Evolutionary conservation across 2,329 filamentous ascomycete species (phyloP).

Genomic region (Fusarium euwallaceae): DNA sequence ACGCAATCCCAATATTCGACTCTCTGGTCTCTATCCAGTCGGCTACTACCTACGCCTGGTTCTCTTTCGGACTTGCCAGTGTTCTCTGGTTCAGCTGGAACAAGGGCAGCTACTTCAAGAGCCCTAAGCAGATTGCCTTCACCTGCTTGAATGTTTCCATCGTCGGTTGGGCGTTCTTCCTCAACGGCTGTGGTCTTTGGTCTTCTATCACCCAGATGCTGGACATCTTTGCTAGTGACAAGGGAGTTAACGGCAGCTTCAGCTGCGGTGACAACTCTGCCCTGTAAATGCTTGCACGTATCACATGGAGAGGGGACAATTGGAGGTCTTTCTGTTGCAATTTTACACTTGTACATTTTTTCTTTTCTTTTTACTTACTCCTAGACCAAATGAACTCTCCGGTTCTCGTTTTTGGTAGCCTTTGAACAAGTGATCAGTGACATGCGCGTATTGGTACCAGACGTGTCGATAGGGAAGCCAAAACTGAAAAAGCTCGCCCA

Average conservation of each 20-base stretch:
- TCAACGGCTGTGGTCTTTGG: conserved; percentile 37
- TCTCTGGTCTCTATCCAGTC: conserved; percentile 40
- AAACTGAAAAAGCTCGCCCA: no score
- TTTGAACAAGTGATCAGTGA: neutral
- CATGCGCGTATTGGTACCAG: neutral
- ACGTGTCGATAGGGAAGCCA: no score
- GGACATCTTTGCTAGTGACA: conserved; percentile 20
- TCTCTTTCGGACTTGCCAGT: conserved; percentile 34
- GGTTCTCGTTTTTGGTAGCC: neutral
- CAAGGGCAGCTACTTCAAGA: conserved; percentile 8
- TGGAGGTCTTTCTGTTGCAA: neutral
- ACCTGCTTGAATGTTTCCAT: conserved; percentile 32
- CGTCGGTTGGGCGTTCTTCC: conserved; percentile 29
- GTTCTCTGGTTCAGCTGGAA: conserved; percentile 31
- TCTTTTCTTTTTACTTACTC: no score
- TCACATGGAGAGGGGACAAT: neutral
- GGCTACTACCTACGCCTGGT: conserved; percentile 40
- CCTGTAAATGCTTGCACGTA: neutral
- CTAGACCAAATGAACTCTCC: neutral
- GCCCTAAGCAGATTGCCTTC: conserved; percentile 24
- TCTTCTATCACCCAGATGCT: conserved; percentile 33
- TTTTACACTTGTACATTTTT: neutral
- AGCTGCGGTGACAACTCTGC: conserved; percentile 27
- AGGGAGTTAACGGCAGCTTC: conserved; percentile 16
- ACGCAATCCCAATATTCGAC: conserved; percentile 43